Conservation (phyloP, 2,329 filamentous ascomycete genomes). For the Trichoderma sp. region DNA sequence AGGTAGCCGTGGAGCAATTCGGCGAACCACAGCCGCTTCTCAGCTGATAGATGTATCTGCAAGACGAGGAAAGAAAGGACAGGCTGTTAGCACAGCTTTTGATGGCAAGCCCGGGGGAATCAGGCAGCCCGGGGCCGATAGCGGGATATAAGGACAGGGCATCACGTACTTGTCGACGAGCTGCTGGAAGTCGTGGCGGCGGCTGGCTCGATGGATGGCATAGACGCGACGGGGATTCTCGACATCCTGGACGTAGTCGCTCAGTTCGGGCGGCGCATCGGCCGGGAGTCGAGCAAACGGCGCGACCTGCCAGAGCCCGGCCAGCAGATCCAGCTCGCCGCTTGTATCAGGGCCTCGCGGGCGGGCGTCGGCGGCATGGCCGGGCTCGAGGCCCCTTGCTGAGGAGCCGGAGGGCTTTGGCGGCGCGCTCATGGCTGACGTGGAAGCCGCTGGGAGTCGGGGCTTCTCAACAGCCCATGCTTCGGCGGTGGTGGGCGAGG, state of each 20-base stretch:
- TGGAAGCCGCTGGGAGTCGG: slow-evolving; percentile 20
- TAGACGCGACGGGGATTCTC: slow-evolving; percentile 65
- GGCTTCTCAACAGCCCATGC: slow-evolving; percentile 26
- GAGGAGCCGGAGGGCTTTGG: slow-evolving; percentile 27
- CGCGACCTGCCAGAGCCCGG: slow-evolving; percentile 63
- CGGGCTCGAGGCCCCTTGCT: slow-evolving; percentile 26
- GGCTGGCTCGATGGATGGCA: slow-evolving; percentile 60
- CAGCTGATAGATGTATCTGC: slow-evolving; percentile 78
- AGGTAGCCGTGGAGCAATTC: slow-evolving; percentile 73
- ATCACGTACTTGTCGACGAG: slow-evolving; percentile 65
- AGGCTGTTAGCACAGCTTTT: background rate
- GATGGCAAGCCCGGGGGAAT: background rate
- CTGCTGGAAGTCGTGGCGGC: slow-evolving; percentile 65
- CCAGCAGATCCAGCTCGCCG: slow-evolving; percentile 53
- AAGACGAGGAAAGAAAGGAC: background rate
- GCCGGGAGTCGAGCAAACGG: slow-evolving; percentile 61
- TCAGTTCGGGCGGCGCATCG: slow-evolving; percentile 62
- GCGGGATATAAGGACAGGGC: background rate
- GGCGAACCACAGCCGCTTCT: slow-evolving; percentile 73
- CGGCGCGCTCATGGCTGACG: slow-evolving; percentile 32
- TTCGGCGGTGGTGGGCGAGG: background rate
- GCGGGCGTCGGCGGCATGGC: slow-evolving; percentile 23
- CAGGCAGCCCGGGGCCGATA: too few relatives aligned
- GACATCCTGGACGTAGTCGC: slow-evolving; percentile 57
- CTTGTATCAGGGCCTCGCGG: slow-evolving; percentile 32